These are phyloP conservation scores for Microdochium bolleyi DNA, from an alignment of 2,329 filamentous ascomycete genomes.

Conservation along the genomic window DNA sequence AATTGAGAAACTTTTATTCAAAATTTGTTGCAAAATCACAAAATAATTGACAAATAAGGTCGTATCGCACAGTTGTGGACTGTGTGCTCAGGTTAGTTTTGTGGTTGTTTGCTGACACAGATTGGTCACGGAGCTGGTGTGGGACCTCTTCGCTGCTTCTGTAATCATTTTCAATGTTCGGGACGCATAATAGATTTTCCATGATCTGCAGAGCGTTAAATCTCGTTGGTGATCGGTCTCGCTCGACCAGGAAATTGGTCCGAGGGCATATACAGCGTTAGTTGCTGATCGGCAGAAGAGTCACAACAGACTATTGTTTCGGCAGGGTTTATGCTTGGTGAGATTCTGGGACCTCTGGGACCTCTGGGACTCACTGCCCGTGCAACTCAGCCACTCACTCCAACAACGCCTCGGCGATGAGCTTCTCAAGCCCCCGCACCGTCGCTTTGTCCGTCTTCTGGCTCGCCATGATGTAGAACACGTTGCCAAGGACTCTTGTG, in stretches of 20 bases:
- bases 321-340: not conserved
- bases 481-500: conserved; percentile 46
- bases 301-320: not conserved
- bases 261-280: not conserved
- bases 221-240: not conserved
- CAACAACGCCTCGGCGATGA: not conserved
- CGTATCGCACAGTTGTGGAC: too few relatives aligned
- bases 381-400: not conserved
- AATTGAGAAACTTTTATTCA: too few relatives aligned
- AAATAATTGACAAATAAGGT: too few relatives aligned
- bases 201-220: not conserved
- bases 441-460: conserved; percentile 25
- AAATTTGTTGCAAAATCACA: too few relatives aligned
- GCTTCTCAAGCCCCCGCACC: not conserved
- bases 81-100: too few relatives aligned
- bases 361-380: not conserved
- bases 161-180: not conserved
- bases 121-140: too few relatives aligned
- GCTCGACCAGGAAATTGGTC: not conserved
- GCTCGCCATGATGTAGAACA: conserved; percentile 50
- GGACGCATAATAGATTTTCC: not conserved
- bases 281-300: not conserved
- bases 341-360: not conserved
- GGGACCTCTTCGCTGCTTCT: too few relatives aligned
- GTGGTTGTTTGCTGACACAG: too few relatives aligned